These are phyloP conservation scores for Anthoceros angustus DNA, from an alignment of 225 moss, liverwort and hornwort species.

Conservation along the genomic window DNA sequence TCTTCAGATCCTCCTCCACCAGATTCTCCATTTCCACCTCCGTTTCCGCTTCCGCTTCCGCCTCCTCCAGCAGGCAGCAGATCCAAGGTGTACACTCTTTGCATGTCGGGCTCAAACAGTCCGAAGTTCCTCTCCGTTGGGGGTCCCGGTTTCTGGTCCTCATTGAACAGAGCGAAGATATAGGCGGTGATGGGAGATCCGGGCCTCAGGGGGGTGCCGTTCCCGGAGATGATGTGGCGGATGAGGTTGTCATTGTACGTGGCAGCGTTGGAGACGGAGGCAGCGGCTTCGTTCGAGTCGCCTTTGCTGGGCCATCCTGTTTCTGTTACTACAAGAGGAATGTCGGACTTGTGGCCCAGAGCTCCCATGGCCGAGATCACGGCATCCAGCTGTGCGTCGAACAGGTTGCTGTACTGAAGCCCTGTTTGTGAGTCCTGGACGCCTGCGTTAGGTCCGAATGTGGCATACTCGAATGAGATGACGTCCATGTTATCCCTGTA, in stretches of 20 bases:
- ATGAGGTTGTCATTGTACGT: conserved; percentile 54
- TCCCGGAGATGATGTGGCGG: conserved; percentile 26
- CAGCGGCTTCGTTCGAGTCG: conserved; percentile 41
- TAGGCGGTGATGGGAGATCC: conserved; percentile 38
- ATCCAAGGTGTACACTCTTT: conserved; percentile 19
- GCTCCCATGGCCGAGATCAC: conserved; percentile 54
- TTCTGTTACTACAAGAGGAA: conserved; percentile 50
- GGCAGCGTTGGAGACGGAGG: conserved; percentile 34
- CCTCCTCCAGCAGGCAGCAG: conserved; percentile 12
- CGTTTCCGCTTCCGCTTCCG: background rate
- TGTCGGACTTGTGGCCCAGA: conserved; percentile 45
- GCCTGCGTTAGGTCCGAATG: conserved; percentile 39
- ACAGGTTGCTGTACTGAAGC: conserved; percentile 45
- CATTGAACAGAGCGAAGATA: conserved; percentile 70
- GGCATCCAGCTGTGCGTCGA: conserved; percentile 79
- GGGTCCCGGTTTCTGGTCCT: conserved; percentile 52
- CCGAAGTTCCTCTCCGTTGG: conserved; percentile 73
- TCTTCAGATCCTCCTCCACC: background rate
- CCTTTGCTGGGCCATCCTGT: conserved; percentile 82
- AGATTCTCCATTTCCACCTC: background rate
- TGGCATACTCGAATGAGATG: conserved; percentile 53
- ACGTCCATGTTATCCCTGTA: conserved; percentile 38
- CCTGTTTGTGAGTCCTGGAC: conserved; percentile 44
- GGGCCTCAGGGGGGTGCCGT: conserved; percentile 55
- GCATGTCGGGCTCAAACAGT: conserved; percentile 36